phyloP scores from a whole-genome alignment of 2,329 filamentous ascomycete genomes.

The Scedosporium aurantiacum region DNA sequence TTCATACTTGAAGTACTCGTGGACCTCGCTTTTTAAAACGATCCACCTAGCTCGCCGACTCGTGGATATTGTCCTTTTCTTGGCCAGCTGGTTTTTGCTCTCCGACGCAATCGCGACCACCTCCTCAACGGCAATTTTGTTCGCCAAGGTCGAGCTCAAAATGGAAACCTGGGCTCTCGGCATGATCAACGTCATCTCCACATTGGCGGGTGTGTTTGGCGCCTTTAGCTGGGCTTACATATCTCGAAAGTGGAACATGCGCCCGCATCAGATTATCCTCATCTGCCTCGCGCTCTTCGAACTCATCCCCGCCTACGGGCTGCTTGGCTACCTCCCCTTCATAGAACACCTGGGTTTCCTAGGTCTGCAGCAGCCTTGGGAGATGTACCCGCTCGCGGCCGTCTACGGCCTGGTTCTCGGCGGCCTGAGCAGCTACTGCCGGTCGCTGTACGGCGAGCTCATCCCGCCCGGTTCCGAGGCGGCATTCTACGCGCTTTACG shows the following conservation, averaged over 20 bases:
- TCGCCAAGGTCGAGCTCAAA: slow-evolving; percentile 83
- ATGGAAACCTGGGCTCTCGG: slow-evolving; percentile 85
- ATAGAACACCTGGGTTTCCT: slow-evolving; percentile 63
- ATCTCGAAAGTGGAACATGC: slow-evolving; percentile 56
- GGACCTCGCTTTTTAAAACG: slow-evolving; percentile 77
- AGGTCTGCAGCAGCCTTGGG: slow-evolving; percentile 88
- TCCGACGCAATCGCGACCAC: slow-evolving; percentile 93
- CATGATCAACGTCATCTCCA: slow-evolving; percentile 88
- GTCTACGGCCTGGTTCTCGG: slow-evolving; percentile 91
- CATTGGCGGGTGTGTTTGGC: slow-evolving; percentile 69
- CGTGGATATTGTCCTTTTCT: slow-evolving; percentile 64
- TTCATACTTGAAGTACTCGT: slow-evolving; percentile 70
- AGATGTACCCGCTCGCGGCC: slow-evolving; percentile 87
- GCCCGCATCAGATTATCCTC: slow-evolving; percentile 78
- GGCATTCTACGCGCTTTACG: slow-evolving; percentile 92
- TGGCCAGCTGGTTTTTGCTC: slow-evolving; percentile 86
- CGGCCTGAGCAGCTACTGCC: slow-evolving; percentile 85
- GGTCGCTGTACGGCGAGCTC: slow-evolving; percentile 82
- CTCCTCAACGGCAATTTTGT: slow-evolving; percentile 86
- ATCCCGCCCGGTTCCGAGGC: slow-evolving; percentile 92
- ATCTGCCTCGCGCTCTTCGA: slow-evolving; percentile 88
- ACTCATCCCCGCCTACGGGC: slow-evolving; percentile 81
- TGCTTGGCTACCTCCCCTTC: slow-evolving; percentile 77
- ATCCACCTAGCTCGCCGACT: slow-evolving; percentile 62
- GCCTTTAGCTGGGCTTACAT: slow-evolving; percentile 84